Evolutionary conservation across 202 grass and related monocot species (phyloP).

Genomic region (Digitaria exilis): DNA sequence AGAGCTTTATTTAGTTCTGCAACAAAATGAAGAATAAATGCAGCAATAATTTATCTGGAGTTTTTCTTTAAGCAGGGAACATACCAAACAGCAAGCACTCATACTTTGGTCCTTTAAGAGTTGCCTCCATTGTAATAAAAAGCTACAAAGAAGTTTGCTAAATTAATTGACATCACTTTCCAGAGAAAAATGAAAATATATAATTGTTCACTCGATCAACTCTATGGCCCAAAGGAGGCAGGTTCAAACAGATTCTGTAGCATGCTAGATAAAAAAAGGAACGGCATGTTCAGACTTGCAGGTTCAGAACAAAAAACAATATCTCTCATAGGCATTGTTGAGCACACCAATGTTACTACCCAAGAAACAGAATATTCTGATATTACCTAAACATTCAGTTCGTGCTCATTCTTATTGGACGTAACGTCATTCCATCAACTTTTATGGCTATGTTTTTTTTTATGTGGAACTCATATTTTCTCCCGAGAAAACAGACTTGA

Average conservation of each 20-base stretch:
- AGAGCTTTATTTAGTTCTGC: background rate
- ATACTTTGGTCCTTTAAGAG: constrained; percentile 46
- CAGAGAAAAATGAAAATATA: constrained; percentile 13
- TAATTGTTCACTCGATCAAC: background rate
- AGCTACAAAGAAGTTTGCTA: constrained; percentile 20
- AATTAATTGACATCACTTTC: background rate
- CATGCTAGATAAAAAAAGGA: background rate
- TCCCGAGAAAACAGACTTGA: background rate
- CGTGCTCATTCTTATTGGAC: background rate
- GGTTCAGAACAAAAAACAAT: background rate
- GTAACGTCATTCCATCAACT: background rate
- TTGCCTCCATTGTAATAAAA: constrained; percentile 41
- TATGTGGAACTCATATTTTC: background rate
- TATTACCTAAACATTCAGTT: constrained; percentile 14
- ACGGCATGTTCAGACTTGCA: background rate
- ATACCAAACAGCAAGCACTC: constrained; percentile 74
- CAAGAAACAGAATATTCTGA: constrained; percentile 26
- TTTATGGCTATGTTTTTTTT: background rate
- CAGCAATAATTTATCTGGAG: background rate
- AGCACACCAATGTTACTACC: constrained; percentile 17
- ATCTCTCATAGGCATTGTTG: background rate
- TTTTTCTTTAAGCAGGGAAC: background rate
- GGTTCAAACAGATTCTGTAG: background rate
- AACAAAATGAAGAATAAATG: background rate
- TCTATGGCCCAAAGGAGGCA: background rate